These are phyloP conservation scores for Sclerotinia subarctica DNA, from an alignment of 2,329 filamentous ascomycete genomes.

Conservation along the genomic window DNA sequence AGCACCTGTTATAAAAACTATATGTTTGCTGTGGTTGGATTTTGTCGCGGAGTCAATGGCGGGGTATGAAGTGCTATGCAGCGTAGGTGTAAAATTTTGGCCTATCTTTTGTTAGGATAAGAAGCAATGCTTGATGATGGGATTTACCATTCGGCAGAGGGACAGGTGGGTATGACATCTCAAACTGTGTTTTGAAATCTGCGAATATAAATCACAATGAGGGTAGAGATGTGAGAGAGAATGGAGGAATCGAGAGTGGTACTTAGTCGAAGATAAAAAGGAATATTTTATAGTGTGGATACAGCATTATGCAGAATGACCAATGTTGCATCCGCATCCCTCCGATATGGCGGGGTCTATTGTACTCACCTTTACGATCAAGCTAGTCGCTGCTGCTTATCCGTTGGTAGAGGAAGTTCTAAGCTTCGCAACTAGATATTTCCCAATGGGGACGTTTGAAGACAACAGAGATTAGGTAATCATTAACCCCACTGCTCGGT, in stretches of 20 bases:
- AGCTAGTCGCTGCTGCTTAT: neutral
- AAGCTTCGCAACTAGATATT: no score
- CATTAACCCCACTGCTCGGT: neutral
- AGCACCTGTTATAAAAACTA: constrained; percentile 31
- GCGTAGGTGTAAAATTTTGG: constrained; percentile 20
- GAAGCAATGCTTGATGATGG: neutral
- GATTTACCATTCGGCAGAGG: constrained; percentile 16
- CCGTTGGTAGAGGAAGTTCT: neutral
- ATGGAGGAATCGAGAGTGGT: neutral
- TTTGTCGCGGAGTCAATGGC: constrained; percentile 45
- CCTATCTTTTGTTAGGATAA: neutral
- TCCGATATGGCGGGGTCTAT: neutral
- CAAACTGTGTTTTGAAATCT: neutral
- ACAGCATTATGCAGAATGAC: constrained; percentile 2
- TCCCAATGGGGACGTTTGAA: neutral
- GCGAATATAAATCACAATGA: neutral
- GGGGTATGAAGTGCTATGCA: constrained; percentile 50
- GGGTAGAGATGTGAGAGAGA: neutral
- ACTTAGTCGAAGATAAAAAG: neutral
- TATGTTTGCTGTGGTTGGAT: constrained; percentile 25
- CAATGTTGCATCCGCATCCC: neutral
- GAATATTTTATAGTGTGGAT: neutral
- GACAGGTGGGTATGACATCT: constrained; percentile 16
- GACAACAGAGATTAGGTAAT: neutral
- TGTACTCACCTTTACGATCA: neutral